phyloP scores from a whole-genome alignment of 1,139 yeast species.

The Entelexis sorbosivorans region DNA sequence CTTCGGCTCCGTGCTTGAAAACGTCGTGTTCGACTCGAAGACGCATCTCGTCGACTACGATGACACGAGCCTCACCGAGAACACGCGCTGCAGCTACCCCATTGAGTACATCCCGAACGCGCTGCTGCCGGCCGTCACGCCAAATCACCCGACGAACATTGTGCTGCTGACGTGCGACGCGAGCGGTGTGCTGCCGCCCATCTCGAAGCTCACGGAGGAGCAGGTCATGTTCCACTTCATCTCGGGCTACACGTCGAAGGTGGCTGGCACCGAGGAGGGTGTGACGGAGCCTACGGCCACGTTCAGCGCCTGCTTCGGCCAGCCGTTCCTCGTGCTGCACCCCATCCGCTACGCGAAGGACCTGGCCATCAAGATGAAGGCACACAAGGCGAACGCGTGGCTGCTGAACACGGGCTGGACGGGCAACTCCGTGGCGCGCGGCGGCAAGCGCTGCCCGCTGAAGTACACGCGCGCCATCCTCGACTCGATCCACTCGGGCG shows the following conservation, averaged over 20 bases:
- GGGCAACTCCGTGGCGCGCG: conserved; percentile 82
- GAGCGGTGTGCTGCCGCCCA: conserved; percentile 95
- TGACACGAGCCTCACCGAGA: conserved; percentile 77
- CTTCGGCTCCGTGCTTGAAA: conserved; percentile 90
- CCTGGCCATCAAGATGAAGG: conserved; percentile 82
- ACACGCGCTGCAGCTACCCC: conserved; percentile 98
- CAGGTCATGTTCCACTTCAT: conserved; percentile 99
- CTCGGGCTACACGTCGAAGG: conserved; percentile 96
- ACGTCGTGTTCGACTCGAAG: conserved; percentile 72
- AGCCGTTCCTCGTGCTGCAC: conserved; percentile 95
- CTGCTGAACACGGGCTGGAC: conserved; percentile 98
- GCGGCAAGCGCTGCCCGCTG: conserved; percentile 96
- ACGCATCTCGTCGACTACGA: conserved; percentile 79
- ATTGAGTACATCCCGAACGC: conserved; percentile 95
- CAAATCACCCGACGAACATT: conserved; percentile 84
- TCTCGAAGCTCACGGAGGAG: conserved; percentile 81
- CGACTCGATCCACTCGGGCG: conserved; percentile 91
- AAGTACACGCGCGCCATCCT: conserved; percentile 95
- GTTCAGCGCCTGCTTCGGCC: conserved; percentile 98
- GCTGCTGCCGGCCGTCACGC: conserved; percentile 85
- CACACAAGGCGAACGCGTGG: conserved; percentile 91
- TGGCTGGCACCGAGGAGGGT: conserved; percentile 99
- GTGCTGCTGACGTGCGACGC: conserved; percentile 94
- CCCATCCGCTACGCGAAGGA: conserved; percentile 98
- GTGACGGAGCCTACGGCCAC: conserved; percentile 97